phyloP scores from a whole-genome alignment of 208 protist species.

The Wallacemonas sp. region DNA sequence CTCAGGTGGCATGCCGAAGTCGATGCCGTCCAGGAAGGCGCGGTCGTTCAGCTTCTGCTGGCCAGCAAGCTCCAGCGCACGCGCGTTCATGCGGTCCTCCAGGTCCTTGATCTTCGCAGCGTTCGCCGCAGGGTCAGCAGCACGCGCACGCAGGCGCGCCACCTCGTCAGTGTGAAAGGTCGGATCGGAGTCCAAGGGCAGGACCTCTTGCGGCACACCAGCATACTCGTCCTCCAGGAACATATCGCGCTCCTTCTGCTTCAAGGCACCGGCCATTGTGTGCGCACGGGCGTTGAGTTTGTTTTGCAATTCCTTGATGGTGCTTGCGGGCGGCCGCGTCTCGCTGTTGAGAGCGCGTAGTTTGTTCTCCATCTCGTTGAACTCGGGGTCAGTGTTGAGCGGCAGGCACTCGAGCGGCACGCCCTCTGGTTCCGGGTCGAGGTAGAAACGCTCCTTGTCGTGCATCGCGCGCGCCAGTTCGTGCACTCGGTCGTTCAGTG shows the following conservation, averaged over 20 bases:
- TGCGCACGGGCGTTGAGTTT: slow-evolving; percentile 42
- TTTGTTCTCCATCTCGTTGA: slow-evolving; percentile 40
- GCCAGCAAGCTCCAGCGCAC: slow-evolving; percentile 57
- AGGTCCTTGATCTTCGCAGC: slow-evolving; percentile 35
- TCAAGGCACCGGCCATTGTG: slow-evolving; percentile 42
- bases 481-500: slow-evolving; percentile 37
- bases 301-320: slow-evolving; percentile 31
- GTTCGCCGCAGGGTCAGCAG: slow-evolving; percentile 14
- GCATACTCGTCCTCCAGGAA: slow-evolving; percentile 34
- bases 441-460: slow-evolving; percentile 49
- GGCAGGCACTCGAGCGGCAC: slow-evolving; percentile 53
- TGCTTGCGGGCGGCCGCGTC: slow-evolving; percentile 3
- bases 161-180: slow-evolving; percentile 43
- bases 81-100: slow-evolving; percentile 52
- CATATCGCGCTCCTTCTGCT: slow-evolving; percentile 32
- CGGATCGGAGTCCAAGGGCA: slow-evolving; percentile 22
- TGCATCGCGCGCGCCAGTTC: slow-evolving; percentile 56
- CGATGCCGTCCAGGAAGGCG: slow-evolving; percentile 55
- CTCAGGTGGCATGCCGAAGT: slow-evolving; percentile 59
- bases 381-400: slow-evolving; percentile 51
- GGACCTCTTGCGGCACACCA: slow-evolving; percentile 23
- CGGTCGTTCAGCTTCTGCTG: slow-evolving; percentile 56
- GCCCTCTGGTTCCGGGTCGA: slow-evolving; percentile 37
- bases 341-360: slow-evolving; percentile 32
- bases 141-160: slow-evolving; percentile 37